Evolutionary conservation across 2,329 filamentous ascomycete genomes (phyloP), one percentile per base, ranked within the genome.

Genomic region (Aspergillus puulaauensis): DNA sequence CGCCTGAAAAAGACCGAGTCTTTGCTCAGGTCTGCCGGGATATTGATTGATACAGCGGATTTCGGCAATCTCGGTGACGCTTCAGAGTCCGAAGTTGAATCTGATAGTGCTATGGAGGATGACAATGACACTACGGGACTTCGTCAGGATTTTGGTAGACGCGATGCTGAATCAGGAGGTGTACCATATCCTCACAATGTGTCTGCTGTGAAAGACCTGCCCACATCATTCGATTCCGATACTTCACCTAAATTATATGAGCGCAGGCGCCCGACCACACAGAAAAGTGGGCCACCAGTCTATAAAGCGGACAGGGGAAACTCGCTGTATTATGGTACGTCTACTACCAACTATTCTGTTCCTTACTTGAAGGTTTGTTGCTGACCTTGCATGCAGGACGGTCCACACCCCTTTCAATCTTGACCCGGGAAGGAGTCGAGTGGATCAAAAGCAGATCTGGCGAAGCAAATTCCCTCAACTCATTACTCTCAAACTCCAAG

Each of bases 391-490:
- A 31, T 8, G 3, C 41, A 93, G 90, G 93, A 31, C 96, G 91
- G 1, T 96, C 92, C 0, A 97, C 93, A 4, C 92, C 92, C 12
- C 95, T 96, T 75, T 97, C 93, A 57, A 97, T 98, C 65, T 93
- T 98, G 77, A 97, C 93, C 0, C 91, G 91, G 39, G 95, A 96
- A 72, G 93, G 93, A 40, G 93, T 98, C 56, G 89, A 96, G 71
- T 98, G 95, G 93, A 93, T 98, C 56, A 96, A 96, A 68, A 86
- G 91, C 62, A 96, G 93, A 79, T 96, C 92, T 2, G 93, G 93
- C n/a, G 93, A 98, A 70, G 84, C 81, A 31, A 93, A 90, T 0
- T 97, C 97, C 75, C 89, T 96, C 70, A 84, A 88, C 56, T 93
- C 96, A 85, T 91, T 98, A 56, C 86, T 87, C 2, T 86, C 90